These are phyloP conservation scores for Grosmannia huntii DNA, from an alignment of 2,329 filamentous ascomycete genomes.

Conservation along the genomic window DNA sequence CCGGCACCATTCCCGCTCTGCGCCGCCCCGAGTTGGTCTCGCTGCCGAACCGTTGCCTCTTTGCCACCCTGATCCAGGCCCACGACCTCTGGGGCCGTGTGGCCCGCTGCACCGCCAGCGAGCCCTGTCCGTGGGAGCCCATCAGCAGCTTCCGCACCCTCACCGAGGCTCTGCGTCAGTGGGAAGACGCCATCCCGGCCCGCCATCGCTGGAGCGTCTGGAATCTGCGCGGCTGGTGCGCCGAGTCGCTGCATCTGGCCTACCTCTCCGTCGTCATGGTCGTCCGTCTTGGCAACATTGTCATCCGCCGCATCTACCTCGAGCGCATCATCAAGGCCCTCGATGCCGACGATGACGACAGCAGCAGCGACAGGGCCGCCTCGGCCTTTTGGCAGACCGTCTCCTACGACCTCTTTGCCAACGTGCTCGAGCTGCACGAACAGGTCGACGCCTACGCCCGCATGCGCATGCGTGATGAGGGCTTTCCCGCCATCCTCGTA, in stretches of 20 bases:
- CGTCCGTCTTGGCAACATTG: conserved; percentile 41
- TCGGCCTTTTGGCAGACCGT: conserved; percentile 2
- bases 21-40: conserved; percentile 29
- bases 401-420: conserved; percentile 20
- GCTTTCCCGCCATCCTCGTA: conserved; percentile 23
- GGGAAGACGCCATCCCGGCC: conserved; percentile 34
- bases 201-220: conserved; percentile 34
- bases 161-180: conserved; percentile 27
- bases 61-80: conserved; percentile 41
- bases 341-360: neutral
- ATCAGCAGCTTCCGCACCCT: conserved; percentile 33
- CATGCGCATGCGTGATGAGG: conserved; percentile 7
- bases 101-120: conserved; percentile 24
- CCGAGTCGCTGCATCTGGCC: conserved; percentile 34
- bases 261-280: conserved; percentile 43
- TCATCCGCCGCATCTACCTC: conserved; percentile 39
- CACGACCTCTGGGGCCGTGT: conserved; percentile 42
- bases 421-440: conserved; percentile 22
- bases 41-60: conserved; percentile 37
- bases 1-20: conserved; percentile 37
- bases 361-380: neutral
- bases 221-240: conserved; percentile 32
- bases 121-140: conserved; percentile 28
- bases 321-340: conserved; percentile 22
- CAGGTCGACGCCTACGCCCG: conserved; percentile 18